Percentiles rank a stretch among this genome's conserved stretches.
Conservation (phyloP, 768 basidiomycete species). For the Kwoniella sp. region DNA sequence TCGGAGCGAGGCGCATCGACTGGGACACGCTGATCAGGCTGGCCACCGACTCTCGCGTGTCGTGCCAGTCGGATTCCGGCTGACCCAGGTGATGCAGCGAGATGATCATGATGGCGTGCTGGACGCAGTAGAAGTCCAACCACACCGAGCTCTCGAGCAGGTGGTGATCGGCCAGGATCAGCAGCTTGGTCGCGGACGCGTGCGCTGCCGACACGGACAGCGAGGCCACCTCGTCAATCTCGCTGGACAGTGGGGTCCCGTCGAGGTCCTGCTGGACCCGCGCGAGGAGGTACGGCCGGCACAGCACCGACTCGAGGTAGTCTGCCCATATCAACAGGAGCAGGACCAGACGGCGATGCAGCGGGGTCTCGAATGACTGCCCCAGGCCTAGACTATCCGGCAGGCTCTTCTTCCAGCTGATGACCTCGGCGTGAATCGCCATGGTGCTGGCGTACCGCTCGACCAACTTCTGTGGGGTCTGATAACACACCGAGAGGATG, state of each 20-base stretch:
- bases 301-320: not conserved
- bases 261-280: not conserved
- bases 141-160: constrained; percentile 4
- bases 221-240: not conserved
- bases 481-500: constrained; percentile 1
- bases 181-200: not conserved
- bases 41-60: not conserved
- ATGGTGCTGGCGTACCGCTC: not conserved
- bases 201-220: not conserved
- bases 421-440: constrained; percentile 1
- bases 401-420: constrained; percentile 2
- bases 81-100: constrained; percentile 11
- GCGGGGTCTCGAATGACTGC: not conserved
- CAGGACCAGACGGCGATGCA: not conserved
- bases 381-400: not conserved
- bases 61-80: not conserved
- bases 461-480: not conserved
- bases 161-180: not conserved
- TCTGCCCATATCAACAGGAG: not conserved
- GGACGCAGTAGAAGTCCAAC: constrained; percentile 13
- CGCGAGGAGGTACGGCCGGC: not conserved
- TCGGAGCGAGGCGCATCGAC: constrained; percentile 6
- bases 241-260: not conserved
- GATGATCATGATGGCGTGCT: constrained; percentile 16
- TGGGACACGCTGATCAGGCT: constrained; percentile 2